phyloP scores from a whole-genome alignment of 306 rosid genomes.

The Trifolium subterraneum region DNA sequence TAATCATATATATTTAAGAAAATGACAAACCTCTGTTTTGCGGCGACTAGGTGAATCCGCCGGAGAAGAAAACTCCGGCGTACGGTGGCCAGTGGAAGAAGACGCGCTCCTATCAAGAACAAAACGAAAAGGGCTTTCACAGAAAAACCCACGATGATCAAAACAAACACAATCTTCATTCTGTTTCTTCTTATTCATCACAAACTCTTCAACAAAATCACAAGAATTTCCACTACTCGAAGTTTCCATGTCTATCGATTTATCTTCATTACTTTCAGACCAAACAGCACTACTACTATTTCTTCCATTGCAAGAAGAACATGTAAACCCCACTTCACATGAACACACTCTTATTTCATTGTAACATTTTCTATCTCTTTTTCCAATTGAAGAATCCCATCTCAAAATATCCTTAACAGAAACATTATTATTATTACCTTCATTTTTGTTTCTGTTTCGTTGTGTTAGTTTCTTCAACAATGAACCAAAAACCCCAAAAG shows the following conservation, averaged over 20 bases:
- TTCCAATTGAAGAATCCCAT: slow-evolving; percentile 55
- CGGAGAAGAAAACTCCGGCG: slow-evolving; percentile 77
- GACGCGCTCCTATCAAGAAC: slow-evolving; percentile 55
- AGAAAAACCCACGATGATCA: slow-evolving; percentile 44
- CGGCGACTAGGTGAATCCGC: slow-evolving; percentile 57
- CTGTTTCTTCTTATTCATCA: slow-evolving; percentile 36
- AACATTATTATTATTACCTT: slow-evolving; percentile 13
- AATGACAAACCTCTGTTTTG: slow-evolving; percentile 63
- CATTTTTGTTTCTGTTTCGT: slow-evolving; percentile 41
- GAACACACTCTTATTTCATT: not conserved
- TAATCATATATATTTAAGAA: too few relatives aligned
- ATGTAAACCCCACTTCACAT: not conserved
- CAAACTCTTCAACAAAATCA: slow-evolving; percentile 46
- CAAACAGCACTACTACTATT: slow-evolving; percentile 60
- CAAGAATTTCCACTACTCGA: slow-evolving; percentile 46
- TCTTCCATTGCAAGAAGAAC: slow-evolving; percentile 39
- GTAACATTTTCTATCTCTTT: not conserved
- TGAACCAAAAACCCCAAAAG: slow-evolving; percentile 44
- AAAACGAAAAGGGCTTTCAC: slow-evolving; percentile 78
- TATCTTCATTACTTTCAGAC: slow-evolving; percentile 71
- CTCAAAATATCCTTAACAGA: slow-evolving; percentile 49
- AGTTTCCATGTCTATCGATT: slow-evolving; percentile 59
- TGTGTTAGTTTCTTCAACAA: slow-evolving; percentile 60
- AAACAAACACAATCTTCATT: slow-evolving; percentile 36
- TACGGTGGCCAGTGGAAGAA: slow-evolving; percentile 53